phyloP scores from a whole-genome alignment of 495 filamentous ascomycete genomes.

The Penicillium lagena region DNA sequence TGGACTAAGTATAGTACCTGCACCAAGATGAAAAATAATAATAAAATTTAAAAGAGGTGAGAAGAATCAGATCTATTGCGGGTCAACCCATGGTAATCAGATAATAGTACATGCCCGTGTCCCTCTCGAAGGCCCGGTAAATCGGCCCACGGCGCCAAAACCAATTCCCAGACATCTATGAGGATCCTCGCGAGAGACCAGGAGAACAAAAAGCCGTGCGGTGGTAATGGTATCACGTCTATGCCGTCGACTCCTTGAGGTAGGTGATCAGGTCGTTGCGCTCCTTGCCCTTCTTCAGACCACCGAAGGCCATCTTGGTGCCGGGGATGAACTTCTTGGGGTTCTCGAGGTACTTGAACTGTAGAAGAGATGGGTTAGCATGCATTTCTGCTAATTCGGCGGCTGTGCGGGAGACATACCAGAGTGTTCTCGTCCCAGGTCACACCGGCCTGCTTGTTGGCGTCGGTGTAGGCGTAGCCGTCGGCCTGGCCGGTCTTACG shows the following conservation, averaged over 20 bases:
- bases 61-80: constrained; percentile 24
- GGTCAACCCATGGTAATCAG: constrained; percentile 17
- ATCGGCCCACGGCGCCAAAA: constrained; percentile 23
- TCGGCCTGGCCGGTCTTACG: constrained; percentile 87
- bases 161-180: constrained; percentile 17
- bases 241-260: constrained; percentile 59
- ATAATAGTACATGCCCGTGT: constrained; percentile 38
- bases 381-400: neutral
- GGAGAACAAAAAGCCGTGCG: constrained; percentile 13
- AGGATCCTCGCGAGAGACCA: constrained; percentile 6
- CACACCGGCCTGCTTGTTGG: constrained; percentile 96
- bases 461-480: constrained; percentile 96
- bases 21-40: neutral
- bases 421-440: constrained; percentile 82
- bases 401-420: constrained; percentile 43
- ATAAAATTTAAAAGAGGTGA: neutral
- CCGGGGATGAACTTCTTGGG: constrained; percentile 97
- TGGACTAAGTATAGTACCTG: neutral
- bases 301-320: constrained; percentile 99
- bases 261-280: constrained; percentile 95
- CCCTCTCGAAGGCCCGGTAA: constrained; percentile 18
- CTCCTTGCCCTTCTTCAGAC: constrained; percentile 99
- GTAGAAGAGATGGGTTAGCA: constrained; percentile 10
- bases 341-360: constrained; percentile 89
- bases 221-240: constrained; percentile 22